Percentiles rank a stretch among this genome's conserved stretches.
Conservation (phyloP, 352 stramenopile species). For the Pythium dissotocum region DNA sequence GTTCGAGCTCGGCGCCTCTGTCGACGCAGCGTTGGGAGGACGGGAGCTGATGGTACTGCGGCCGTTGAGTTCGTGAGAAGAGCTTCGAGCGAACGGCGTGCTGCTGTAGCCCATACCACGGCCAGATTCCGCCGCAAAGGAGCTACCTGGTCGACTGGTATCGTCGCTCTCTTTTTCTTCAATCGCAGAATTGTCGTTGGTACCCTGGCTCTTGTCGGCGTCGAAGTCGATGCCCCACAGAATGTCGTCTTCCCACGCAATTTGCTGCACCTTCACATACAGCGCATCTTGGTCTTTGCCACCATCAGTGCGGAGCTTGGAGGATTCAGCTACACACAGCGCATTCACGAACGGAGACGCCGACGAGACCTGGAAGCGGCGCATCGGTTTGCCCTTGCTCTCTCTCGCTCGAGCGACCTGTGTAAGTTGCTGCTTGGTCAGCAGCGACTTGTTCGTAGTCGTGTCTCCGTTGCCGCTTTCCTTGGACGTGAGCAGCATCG, state of each 20-base stretch:
- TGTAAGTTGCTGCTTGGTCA: conserved; percentile 36
- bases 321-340: conserved; percentile 15
- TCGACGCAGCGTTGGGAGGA: neutral
- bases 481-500: conserved; percentile 58
- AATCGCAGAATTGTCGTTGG: conserved; percentile 25
- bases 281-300: conserved; percentile 47
- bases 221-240: conserved; percentile 73
- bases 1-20: neutral
- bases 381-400: conserved; percentile 70
- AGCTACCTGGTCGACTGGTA: neutral
- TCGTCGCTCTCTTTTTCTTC: conserved; percentile 59
- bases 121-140: neutral
- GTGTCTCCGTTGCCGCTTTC: conserved; percentile 42
- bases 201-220: conserved; percentile 23
- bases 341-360: conserved; percentile 62
- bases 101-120: neutral
- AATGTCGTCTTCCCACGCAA: conserved; percentile 82
- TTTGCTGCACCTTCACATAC: conserved; percentile 82
- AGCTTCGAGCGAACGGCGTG: conserved; percentile 15
- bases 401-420: conserved; percentile 21
- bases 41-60: neutral
- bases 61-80: conserved; percentile 1
- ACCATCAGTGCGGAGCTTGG: conserved; percentile 20
- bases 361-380: conserved; percentile 59
- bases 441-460: conserved; percentile 43